These are phyloP conservation scores for Elsinoe perseae DNA, from an alignment of 2,329 filamentous ascomycete species.

Conservation along the genomic window DNA sequence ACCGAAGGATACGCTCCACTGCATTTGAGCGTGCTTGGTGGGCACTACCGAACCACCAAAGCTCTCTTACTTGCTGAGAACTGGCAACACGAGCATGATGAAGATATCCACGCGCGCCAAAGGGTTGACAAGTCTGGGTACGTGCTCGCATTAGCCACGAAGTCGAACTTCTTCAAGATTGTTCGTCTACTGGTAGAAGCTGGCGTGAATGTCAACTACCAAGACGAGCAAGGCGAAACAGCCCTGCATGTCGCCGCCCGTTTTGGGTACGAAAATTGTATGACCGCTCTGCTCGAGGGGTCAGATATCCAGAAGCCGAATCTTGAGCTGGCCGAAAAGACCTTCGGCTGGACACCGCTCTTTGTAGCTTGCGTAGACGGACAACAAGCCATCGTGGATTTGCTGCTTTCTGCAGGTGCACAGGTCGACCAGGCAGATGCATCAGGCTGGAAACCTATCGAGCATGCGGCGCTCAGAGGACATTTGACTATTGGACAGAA, in stretches of 20 bases:
- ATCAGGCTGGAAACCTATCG: constrained; percentile 88
- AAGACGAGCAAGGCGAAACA: constrained; percentile 82
- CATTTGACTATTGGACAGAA: constrained; percentile 72
- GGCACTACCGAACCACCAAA: constrained; percentile 78
- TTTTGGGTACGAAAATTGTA: constrained; percentile 76
- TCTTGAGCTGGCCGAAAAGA: constrained; percentile 69
- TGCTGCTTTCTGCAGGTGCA: constrained; percentile 71
- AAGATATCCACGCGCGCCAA: constrained; percentile 54
- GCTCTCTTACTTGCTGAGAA: constrained; percentile 73
- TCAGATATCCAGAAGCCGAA: constrained; percentile 63
- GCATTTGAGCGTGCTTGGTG: constrained; percentile 85
- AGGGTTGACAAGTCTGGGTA: constrained; percentile 73
- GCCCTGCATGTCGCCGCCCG: constrained; percentile 86
- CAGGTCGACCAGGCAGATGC: constrained; percentile 68
- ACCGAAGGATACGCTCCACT: constrained; percentile 83
- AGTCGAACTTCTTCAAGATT: constrained; percentile 76
- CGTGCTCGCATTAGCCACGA: constrained; percentile 80
- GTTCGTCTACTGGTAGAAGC: constrained; percentile 82
- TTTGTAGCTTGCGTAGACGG: constrained; percentile 91
- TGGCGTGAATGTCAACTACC: constrained; percentile 87
- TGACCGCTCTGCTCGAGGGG: constrained; percentile 64
- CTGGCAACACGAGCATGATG: constrained; percentile 57
- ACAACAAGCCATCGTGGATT: constrained; percentile 62
- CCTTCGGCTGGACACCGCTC: constrained; percentile 90
- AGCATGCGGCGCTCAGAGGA: constrained; percentile 84